Evolutionary conservation across 371 early-diverging fungal genomes (phyloP), one percentile per base, ranked within the genome.

Genomic region (Sporodiniella umbellata): DNA sequence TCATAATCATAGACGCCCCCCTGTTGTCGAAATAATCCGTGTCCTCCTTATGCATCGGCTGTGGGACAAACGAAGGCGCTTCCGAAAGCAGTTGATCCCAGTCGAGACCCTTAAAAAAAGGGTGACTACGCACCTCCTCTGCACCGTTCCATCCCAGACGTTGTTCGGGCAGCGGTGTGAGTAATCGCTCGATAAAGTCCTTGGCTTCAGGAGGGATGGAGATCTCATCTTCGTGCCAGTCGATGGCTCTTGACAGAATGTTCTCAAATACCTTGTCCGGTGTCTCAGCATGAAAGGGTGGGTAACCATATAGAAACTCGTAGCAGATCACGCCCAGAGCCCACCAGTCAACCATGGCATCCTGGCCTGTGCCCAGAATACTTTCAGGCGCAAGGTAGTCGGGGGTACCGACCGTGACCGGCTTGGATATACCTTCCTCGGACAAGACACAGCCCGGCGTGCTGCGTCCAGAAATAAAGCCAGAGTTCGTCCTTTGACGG

Each of bases 341-440:
- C 28, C 10, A 21, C 94, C 95, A 94, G 64, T 94, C 95, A 4
- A 94, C 95, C 73, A 85, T 83, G 0, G 83, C 78, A 60, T 89
- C 92, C 50, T 94, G 91, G 4, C 89, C 89, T 25, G 89, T 72
- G 26, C 94, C 94, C 25, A 90, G 60, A 18, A 98, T 89, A 58
- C 89, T 89, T 60, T 98, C 99, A 3, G 97, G 97, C 1, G 97
- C 95, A 51, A 98, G 72, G 61, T 96, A 98, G 64, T 96, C 99
- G 0, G 99, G 99, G 11, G 99, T 98, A 10, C 99, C 99, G 10
- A 93, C 91, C 33, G 14, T 37, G 38, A 7, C 38, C 2, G 8
- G 38, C 17, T 11, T 37, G 14, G 14, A 8, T 1, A 18, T 37
- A 18, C 38, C 18, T 37, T 37, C 17, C n/a, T 37, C 38, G 15